phyloP scores from a whole-genome alignment of 805 yeast species.

The Saturnispora sanitii region DNA sequence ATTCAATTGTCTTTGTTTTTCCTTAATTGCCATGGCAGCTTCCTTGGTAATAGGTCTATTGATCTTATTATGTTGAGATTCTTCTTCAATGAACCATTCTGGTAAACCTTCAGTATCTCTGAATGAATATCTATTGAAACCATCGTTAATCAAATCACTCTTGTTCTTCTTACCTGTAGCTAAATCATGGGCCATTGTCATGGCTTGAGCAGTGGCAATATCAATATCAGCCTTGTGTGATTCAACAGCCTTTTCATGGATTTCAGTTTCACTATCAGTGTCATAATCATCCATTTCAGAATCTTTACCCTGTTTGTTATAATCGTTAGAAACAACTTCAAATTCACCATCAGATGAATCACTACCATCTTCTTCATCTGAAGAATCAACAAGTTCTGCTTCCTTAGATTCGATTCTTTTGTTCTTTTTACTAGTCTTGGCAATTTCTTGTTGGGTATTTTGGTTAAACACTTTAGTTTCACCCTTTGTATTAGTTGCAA shows the following conservation, averaged over 20 bases:
- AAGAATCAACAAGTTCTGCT: conserved; percentile 17
- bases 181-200: conserved; percentile 95
- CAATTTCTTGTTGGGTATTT: conserved; percentile 5
- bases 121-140: conserved; percentile 85
- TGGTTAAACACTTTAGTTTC: conserved; percentile 11
- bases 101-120: conserved; percentile 88
- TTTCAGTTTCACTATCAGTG: conserved; percentile 42
- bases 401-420: conserved; percentile 8
- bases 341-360: conserved; percentile 26
- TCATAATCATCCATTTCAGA: conserved; percentile 38
- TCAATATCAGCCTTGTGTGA: conserved; percentile 60
- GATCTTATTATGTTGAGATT: conserved; percentile 73
- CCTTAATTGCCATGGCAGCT: conserved; percentile 69
- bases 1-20: conserved; percentile 69
- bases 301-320: conserved; percentile 22
- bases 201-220: conserved; percentile 87
- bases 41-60: conserved; percentile 92
- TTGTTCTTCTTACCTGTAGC: conserved; percentile 83
- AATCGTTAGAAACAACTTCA: conserved; percentile 38
- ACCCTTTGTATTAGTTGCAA: conserved; percentile 10
- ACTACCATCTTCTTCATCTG: conserved; percentile 13
- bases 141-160: conserved; percentile 83
- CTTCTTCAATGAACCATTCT: conserved; percentile 96
- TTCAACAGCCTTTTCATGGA: conserved; percentile 31
- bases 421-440: conserved; percentile 11